Base-by-base conservation (phyloP, 139 green algal species). In the Haematococcus lacustris region DNA sequence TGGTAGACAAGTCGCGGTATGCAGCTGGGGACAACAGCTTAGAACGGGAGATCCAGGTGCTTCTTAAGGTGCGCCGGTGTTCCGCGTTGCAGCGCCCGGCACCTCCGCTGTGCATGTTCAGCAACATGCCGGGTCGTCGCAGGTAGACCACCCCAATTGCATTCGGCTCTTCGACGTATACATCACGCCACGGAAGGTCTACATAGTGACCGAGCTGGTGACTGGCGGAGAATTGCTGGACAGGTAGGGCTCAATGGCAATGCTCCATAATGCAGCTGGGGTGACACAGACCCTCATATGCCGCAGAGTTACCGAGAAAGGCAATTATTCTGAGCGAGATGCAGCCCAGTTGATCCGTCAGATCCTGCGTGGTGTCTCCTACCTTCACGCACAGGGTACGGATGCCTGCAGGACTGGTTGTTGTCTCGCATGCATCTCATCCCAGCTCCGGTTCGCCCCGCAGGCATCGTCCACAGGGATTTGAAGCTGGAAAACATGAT, bases 401-500 rank as follows among this genome's bases (percentile, higher is more conserved):
- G n/a, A 30, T n/a, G n/a, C n/a, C n/a, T n/a, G n/a, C n/a, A n/a
- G n/a, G n/a, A 28, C 23, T 40, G 3, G 33, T 30, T 3, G 25
- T 67, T 62, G 51, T n/a, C n/a, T n/a, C n/a, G n/a, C n/a, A n/a
- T n/a, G n/a, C n/a, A n/a, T n/a, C n/a, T n/a, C n/a, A n/a, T n/a
- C n/a, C n/a, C n/a, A n/a, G n/a, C n/a, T n/a, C n/a, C n/a, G n/a
- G n/a, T n/a, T n/a, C n/a, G 9, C 43, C 23, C 53, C 38, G 41
- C 79, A 89, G 89, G 88, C 51, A 91, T 95, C 38, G 86, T 91
- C 9, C 88, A 93, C 76, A 78, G 90, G 23, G 90, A 95, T 78
- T 68, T 95, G 17, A 95, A 95, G 81, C 81, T 93, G 53, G 90
- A 95, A 65, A 95, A 95, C 76, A 88, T 95, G 71, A 77, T 95